phyloP scores from a whole-genome alignment of 768 basidiomycete species.

The Pleurotus djamor region DNA sequence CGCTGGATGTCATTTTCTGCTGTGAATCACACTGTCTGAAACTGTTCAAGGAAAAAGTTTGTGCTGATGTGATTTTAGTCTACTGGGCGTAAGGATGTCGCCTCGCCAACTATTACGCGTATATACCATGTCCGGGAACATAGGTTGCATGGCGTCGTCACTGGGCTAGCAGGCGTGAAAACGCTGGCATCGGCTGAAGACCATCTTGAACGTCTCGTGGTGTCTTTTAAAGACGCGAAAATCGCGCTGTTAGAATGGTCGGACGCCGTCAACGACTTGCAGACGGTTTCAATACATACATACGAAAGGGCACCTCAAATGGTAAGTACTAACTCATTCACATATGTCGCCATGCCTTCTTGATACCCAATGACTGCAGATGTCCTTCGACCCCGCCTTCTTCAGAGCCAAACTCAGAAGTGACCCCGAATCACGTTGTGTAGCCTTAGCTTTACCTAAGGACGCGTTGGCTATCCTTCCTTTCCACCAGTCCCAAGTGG shows the following conservation, averaged over 20 bases:
- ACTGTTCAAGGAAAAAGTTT: too few species aligned
- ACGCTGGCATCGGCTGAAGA: constrained; percentile 80
- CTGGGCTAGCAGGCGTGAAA: constrained; percentile 78
- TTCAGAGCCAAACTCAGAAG: constrained; percentile 71
- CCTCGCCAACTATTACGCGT: constrained; percentile 57
- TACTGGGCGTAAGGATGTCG: constrained; percentile 40
- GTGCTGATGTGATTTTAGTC: constrained; percentile 36
- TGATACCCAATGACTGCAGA: constrained; percentile 27
- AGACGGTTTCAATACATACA: constrained; percentile 96
- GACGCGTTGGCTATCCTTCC: constrained; percentile 92
- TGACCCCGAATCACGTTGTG: constrained; percentile 86
- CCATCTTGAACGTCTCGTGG: constrained; percentile 81
- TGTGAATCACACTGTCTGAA: too few species aligned
- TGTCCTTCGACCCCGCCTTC: constrained; percentile 63
- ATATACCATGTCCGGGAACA: constrained; percentile 83
- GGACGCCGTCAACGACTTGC: constrained; percentile 70
- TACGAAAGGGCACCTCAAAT: constrained; percentile 94
- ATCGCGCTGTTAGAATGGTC: constrained; percentile 96
- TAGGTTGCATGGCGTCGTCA: constrained; percentile 82
- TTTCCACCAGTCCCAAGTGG: constrained; percentile 81
- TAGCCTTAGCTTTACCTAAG: constrained; percentile 82
- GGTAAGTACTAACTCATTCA: constrained; percentile 35
- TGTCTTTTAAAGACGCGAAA: constrained; percentile 97
- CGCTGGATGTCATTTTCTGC: not conserved
- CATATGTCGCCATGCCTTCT: not conserved